Evolutionary conservation across 768 basidiomycete genomes (phyloP).

Genomic region (Serendipita vermifera): DNA sequence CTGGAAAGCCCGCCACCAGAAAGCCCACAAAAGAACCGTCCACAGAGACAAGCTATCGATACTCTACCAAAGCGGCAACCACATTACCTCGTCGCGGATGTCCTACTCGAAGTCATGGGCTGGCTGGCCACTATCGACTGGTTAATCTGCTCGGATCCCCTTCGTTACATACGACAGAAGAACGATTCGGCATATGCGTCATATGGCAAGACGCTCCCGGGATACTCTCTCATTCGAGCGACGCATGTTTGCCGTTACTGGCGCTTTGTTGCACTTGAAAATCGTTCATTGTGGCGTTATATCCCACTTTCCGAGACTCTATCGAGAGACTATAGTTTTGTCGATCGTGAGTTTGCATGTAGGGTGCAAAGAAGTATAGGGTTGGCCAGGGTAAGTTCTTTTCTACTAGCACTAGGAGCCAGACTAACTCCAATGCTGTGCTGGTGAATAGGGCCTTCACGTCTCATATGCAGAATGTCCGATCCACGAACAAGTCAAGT

Average conservation of each 20-base stretch:
- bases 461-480: background rate
- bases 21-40: no score
- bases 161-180: background rate
- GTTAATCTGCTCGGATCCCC: background rate
- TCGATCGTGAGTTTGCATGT: background rate
- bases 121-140: background rate
- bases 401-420: no score
- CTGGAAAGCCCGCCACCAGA: background rate
- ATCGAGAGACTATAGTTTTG: background rate
- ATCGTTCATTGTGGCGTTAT: background rate
- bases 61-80: background rate
- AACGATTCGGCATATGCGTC: background rate
- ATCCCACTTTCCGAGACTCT: background rate
- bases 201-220: background rate
- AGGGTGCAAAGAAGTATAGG: background rate
- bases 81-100: background rate
- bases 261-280: background rate
- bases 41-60: no score
- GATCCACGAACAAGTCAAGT: background rate
- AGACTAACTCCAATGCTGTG: background rate
- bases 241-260: slow-evolving; percentile 2
- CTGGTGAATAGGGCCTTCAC: background rate
- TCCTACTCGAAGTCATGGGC: background rate
- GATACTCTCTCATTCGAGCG: background rate
- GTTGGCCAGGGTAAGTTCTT: background rate